Evolutionary conservation across 225 moss, liverwort and hornwort species (phyloP).

Genomic region (Climacium dendroides): DNA sequence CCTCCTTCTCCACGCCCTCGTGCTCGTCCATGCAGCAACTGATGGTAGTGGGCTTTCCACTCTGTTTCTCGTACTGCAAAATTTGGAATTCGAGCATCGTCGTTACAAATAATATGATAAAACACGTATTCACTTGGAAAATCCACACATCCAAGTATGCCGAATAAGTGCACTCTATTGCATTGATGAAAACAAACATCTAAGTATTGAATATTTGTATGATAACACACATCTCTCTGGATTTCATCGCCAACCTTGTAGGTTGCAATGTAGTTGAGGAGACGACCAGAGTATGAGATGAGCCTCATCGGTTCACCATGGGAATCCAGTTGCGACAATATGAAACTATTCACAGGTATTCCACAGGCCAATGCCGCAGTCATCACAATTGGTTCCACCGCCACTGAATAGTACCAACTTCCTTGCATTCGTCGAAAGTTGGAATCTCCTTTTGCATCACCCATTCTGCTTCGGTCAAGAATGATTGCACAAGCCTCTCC

Average conservation of each 20-base stretch:
- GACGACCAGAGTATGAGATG: neutral
- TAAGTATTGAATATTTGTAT: no score
- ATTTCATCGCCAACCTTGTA: neutral
- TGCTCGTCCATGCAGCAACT: neutral
- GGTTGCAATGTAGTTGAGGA: neutral
- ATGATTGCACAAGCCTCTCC: neutral
- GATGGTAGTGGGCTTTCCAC: neutral
- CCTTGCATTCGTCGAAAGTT: neutral
- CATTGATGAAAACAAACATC: neutral
- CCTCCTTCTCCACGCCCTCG: neutral
- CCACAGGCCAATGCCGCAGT: neutral
- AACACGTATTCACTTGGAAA: neutral
- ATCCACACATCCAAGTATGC: neutral
- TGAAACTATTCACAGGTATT: neutral
- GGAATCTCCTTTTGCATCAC: neutral
- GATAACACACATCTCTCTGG: neutral
- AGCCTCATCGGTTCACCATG: neutral
- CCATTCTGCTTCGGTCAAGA: neutral
- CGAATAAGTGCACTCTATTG: neutral
- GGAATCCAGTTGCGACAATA: neutral
- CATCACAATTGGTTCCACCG: neutral
- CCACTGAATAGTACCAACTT: neutral
- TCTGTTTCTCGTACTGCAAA: neutral
- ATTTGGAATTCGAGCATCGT: neutral
- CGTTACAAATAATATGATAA: neutral